Conservation (phyloP, 257 asterid species). For the Rehmannia glutinosa region DNA sequence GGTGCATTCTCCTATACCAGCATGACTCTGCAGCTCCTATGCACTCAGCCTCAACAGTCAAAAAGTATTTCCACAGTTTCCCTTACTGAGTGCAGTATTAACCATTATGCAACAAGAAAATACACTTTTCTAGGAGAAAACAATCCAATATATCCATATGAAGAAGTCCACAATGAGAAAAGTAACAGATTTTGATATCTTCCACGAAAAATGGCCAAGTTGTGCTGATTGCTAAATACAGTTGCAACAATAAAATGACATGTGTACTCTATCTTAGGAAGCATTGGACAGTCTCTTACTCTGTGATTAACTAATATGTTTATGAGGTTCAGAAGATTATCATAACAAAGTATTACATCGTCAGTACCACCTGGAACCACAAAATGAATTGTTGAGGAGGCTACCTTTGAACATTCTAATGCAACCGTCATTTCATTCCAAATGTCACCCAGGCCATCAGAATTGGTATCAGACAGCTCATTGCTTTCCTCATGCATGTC, state of each 20-base stretch:
- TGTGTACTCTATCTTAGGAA: neutral
- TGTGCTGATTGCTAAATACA: neutral
- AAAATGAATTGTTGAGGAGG: constrained; percentile 10
- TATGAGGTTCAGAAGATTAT: neutral
- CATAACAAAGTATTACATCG: too few relatives aligned
- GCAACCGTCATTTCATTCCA: constrained; percentile 84
- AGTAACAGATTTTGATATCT: too few relatives aligned
- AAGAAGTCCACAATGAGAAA: too few relatives aligned
- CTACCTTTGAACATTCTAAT: constrained; percentile 83
- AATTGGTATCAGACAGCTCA: constrained; percentile 36
- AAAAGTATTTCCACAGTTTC: too few relatives aligned
- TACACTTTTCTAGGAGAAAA: too few relatives aligned
- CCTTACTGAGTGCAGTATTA: too few relatives aligned
- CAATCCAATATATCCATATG: too few relatives aligned
- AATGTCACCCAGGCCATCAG: constrained; percentile 73
- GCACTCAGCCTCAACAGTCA: too few relatives aligned
- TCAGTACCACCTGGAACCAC: constrained; percentile 10
- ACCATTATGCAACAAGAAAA: too few relatives aligned
- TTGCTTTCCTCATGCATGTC: constrained; percentile 49
- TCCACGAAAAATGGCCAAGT: neutral
- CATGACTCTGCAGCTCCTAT: too few relatives aligned
- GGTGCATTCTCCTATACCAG: too few relatives aligned
- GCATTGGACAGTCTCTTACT: neutral
- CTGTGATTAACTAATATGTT: neutral
- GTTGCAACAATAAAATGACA: neutral